Evolutionary conservation across 2,329 filamentous ascomycete genomes (phyloP).

Genomic region (Dothiorella sarmentorum): DNA sequence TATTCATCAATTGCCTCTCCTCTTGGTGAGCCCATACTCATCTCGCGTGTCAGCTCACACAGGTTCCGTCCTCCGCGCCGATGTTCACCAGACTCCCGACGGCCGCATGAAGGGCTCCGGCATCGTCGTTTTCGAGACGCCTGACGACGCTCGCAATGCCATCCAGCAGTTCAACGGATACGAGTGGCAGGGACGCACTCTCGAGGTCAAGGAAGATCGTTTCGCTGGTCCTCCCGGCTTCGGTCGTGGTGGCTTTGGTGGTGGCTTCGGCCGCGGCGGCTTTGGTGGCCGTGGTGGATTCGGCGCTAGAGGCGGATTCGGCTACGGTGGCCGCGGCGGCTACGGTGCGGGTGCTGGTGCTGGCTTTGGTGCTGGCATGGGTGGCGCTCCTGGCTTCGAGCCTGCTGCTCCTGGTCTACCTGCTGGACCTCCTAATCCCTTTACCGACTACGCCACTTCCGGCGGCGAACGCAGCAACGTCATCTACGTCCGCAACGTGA

Average conservation of each 20-base stretch:
- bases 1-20: neutral
- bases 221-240: constrained; percentile 64
- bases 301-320: constrained; percentile 55
- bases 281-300: constrained; percentile 48
- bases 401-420: constrained; percentile 44
- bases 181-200: constrained; percentile 90
- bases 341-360: constrained; percentile 48
- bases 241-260: constrained; percentile 41
- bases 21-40: neutral
- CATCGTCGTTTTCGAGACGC: constrained; percentile 92
- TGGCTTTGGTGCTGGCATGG: constrained; percentile 39
- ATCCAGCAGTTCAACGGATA: constrained; percentile 98
- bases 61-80: constrained; percentile 75
- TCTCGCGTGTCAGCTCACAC: constrained; percentile 18
- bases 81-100: constrained; percentile 88
- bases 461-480: constrained; percentile 77
- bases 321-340: constrained; percentile 50
- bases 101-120: constrained; percentile 94
- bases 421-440: constrained; percentile 72
- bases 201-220: constrained; percentile 95
- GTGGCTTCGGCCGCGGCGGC: constrained; percentile 55
- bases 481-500: constrained; percentile 96
- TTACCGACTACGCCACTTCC: constrained; percentile 87
- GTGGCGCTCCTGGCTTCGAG: constrained; percentile 36
- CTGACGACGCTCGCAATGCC: constrained; percentile 90